Evolutionary conservation across 805 yeast species (phyloP).

Genomic region (Cyberlindnera maritima): DNA sequence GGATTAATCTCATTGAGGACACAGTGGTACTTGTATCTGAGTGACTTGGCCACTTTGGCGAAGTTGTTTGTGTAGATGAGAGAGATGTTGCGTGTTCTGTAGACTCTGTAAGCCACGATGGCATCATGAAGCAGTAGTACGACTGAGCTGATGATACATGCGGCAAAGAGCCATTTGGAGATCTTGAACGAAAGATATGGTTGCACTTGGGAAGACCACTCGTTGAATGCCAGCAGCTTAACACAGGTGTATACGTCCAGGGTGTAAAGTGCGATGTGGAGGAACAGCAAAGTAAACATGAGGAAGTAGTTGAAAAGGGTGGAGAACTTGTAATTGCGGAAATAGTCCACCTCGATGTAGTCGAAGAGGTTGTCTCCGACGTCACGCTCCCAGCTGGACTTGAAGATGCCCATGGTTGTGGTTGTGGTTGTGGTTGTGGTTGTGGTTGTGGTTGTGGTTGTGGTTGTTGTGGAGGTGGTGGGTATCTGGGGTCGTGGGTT

Average conservation of each 20-base stretch:
- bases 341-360: slow-evolving; percentile 43
- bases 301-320: slow-evolving; percentile 44
- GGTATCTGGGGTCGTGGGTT: too few relatives aligned
- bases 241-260: slow-evolving; percentile 81
- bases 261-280: slow-evolving; percentile 53
- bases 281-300: slow-evolving; percentile 34
- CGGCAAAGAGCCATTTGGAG: slow-evolving; percentile 71
- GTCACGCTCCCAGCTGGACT: slow-evolving; percentile 33
- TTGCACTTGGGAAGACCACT: slow-evolving; percentile 57
- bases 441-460: background rate
- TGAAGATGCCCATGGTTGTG: slow-evolving; percentile 25
- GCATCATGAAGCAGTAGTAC: slow-evolving; percentile 54
- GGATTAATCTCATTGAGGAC: slow-evolving; percentile 69
- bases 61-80: slow-evolving; percentile 64
- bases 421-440: background rate
- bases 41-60: slow-evolving; percentile 56
- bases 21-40: slow-evolving; percentile 67
- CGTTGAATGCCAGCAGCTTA: slow-evolving; percentile 65
- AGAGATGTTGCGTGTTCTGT: slow-evolving; percentile 61
- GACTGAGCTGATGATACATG: slow-evolving; percentile 74
- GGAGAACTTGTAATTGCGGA: slow-evolving; percentile 41
- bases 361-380: slow-evolving; percentile 44
- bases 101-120: slow-evolving; percentile 55
- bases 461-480: background rate
- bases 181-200: slow-evolving; percentile 50